phyloP scores from a whole-genome alignment of 352 stramenopile genomes.

The Phytopythium oedochilum region DNA sequence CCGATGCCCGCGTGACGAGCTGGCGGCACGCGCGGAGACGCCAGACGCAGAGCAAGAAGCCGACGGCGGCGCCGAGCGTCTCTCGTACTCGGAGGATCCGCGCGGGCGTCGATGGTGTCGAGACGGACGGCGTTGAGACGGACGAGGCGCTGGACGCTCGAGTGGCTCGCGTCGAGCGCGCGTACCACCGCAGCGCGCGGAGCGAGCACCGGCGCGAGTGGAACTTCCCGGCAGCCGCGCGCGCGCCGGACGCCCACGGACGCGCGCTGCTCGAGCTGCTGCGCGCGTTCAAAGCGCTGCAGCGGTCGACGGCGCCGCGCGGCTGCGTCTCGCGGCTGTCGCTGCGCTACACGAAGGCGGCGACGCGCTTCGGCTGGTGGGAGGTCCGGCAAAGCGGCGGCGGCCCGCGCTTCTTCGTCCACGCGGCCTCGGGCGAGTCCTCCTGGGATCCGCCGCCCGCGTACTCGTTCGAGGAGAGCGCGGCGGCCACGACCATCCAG shows the following conservation, averaged over 20 bases:
- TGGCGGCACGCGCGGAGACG: constrained; percentile 1
- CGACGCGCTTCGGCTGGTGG: constrained; percentile 68
- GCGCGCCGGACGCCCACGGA: constrained; percentile 47
- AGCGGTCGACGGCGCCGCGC: constrained; percentile 15
- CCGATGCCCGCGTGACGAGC: background rate
- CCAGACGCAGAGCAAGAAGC: constrained; percentile 9
- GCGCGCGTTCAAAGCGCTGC: constrained; percentile 22
- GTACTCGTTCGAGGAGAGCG: constrained; percentile 69
- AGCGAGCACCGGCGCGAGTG: constrained; percentile 41
- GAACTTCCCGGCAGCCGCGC: constrained; percentile 41
- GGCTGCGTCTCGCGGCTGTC: constrained; percentile 8
- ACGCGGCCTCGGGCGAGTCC: constrained; percentile 30
- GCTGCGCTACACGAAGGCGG: constrained; percentile 45
- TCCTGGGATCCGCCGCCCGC: constrained; percentile 48
- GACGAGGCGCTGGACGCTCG: background rate
- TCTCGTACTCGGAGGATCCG: background rate
- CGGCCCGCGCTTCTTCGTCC: constrained; percentile 37
- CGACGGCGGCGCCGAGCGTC: background rate
- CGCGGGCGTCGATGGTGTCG: background rate
- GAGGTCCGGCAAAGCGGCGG: constrained; percentile 10
- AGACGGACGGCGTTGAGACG: background rate
- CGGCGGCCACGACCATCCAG: constrained; percentile 60
- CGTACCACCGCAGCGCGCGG: constrained; percentile 56
- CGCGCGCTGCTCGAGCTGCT: constrained; percentile 43
- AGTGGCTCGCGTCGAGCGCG: constrained; percentile 6